Base-by-base conservation (phyloP, 2,329 filamentous ascomycete genomes). In the Fusarium drepaniforme region DNA sequence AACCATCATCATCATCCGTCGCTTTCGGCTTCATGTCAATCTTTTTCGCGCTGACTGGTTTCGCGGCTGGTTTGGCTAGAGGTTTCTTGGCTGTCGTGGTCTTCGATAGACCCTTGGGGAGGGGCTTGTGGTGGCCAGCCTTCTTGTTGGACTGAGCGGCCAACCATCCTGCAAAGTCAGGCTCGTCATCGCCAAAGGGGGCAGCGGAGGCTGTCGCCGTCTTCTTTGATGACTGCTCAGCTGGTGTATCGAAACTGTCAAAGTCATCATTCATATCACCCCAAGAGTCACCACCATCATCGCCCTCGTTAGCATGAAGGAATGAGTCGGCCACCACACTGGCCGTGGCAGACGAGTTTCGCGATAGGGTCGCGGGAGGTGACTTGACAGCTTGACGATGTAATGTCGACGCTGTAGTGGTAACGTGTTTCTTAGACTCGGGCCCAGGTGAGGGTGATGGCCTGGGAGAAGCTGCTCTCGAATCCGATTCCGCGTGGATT, bases 91-190 rank as follows among this genome's bases (percentile, higher is more conserved):
- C 63, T 1, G 68, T 81, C 0, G 75, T 82, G 3, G 89, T 79
- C 83, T 97, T 98, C 2, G 87, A 85, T 30, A 98, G 82, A 0
- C 96, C 96, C 84, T 97, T 99, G 0, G 96, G 96, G 65, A 98
- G 81, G 4, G 92, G 85, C 75, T 94, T 97, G 49, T 80, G 63
- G 68, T 82, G 79, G 1, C 81, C 81, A 13, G 88, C 88, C 85
- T 97, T 98, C 73, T 93, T 90, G 73, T 92, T 89, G 8, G 93
- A 91, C 81, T 98, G 95, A 15, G 96, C 95, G 15, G 94, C 95
- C 25, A 98, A 84, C 96, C 97, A 98, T 7, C 95, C 96, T 7
- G 95, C 96, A 83, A 99, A 98, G 82, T 98, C 97, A 0, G 96
- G 96, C 82, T 99, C 96, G 30, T 93, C 92, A 77, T 98, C 95